A percentile compares a stretch with the other conserved stretches of the same genome.
These are phyloP conservation scores for Zychaea mexicana DNA, from an alignment of 371 early-diverging fungal species.

Conservation along the genomic window DNA sequence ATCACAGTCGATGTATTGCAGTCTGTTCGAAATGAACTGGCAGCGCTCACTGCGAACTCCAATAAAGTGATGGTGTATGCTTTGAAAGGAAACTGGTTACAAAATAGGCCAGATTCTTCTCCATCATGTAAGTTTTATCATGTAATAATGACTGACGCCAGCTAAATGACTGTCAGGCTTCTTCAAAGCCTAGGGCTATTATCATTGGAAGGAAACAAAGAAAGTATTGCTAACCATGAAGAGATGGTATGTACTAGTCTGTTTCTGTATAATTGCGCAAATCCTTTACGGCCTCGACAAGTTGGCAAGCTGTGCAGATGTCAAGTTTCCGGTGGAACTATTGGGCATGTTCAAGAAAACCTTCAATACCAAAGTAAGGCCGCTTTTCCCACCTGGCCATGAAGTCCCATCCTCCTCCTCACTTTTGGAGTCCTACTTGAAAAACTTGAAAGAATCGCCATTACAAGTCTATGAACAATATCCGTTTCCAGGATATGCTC, in stretches of 20 bases:
- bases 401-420: not conserved
- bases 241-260: not conserved
- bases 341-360: not conserved
- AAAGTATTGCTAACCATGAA: not conserved
- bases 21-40: not conserved
- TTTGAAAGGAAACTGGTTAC: not conserved
- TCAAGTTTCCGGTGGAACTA: not conserved
- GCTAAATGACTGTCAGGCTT: too few relatives aligned
- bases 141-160: too few relatives aligned
- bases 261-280: not conserved
- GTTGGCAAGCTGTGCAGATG: not conserved
- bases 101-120: not conserved
- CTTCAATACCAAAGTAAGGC: not conserved
- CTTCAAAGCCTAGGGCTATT: too few relatives aligned
- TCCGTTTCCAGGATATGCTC: conserved; percentile 6
- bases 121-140: not conserved
- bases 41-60: not conserved
- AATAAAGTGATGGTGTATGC: not conserved
- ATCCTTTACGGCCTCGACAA: not conserved
- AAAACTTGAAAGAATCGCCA: not conserved
- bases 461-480: conserved; percentile 5
- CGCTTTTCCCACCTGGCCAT: conserved; percentile 2
- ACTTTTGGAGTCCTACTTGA: not conserved
- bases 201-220: too few relatives aligned
- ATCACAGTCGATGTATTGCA: not conserved